Conservation (phyloP, 768 basidiomycete species). For the Aureoboletus auriporus region DNA sequence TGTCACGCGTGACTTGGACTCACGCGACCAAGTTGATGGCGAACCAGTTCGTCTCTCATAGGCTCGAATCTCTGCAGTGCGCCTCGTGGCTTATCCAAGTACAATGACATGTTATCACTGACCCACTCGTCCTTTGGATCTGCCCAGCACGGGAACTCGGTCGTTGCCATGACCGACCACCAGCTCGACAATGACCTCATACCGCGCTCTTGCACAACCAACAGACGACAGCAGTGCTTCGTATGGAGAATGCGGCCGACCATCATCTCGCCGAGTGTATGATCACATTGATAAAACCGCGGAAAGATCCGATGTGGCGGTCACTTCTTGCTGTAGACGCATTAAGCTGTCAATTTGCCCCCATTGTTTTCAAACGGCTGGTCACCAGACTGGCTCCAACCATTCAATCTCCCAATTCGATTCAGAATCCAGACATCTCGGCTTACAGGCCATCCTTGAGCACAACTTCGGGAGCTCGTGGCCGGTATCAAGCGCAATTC, state of each 20-base stretch:
- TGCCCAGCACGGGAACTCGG: conserved; percentile 45
- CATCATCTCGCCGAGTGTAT: conserved; percentile 66
- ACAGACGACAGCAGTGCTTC: conserved; percentile 74
- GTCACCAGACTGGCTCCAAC: too few species aligned
- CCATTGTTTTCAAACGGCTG: too few species aligned
- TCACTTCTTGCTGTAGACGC: too few species aligned
- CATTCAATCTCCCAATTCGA: too few species aligned
- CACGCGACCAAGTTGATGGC: conserved; percentile 5
- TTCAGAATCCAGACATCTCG: too few species aligned
- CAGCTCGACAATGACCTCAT: conserved; percentile 73
- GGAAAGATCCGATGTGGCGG: too few species aligned
- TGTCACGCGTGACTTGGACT: conserved; percentile 17
- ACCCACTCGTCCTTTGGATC: conserved; percentile 57
- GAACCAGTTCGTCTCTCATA: conserved; percentile 55
- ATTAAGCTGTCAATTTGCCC: too few species aligned
- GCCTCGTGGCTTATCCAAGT: conserved; percentile 54
- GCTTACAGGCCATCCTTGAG: too few species aligned
- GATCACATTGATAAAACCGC: too few species aligned
- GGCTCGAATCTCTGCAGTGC: conserved; percentile 55
- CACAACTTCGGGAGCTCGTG: too few species aligned
- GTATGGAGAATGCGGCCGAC: conserved; percentile 68
- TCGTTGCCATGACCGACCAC: conserved; percentile 50
- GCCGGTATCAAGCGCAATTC: too few species aligned
- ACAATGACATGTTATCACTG: conserved; percentile 80
- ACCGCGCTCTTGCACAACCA: conserved; percentile 69